These are phyloP conservation scores for Endocalyx cinctus DNA, from an alignment of 2,329 filamentous ascomycete species.

Conservation along the genomic window DNA sequence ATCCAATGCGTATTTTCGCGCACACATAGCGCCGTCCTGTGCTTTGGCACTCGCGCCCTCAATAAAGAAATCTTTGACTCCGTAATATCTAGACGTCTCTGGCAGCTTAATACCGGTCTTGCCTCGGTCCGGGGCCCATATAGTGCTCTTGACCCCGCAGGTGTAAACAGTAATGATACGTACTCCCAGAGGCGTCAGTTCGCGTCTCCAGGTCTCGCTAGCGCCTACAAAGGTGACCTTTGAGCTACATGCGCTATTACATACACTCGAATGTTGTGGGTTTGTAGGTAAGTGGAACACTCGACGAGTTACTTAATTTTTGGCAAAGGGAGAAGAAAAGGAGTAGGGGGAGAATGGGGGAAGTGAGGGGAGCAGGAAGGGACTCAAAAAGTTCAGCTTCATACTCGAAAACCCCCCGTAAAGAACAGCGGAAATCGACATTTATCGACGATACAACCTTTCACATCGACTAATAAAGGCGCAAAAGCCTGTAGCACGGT, in stretches of 20 bases:
- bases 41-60: constrained; percentile 5
- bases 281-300: too few species aligned
- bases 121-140: constrained; percentile 6
- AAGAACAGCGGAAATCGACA: too few species aligned
- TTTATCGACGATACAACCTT: constrained; percentile 8
- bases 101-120: constrained; percentile 7
- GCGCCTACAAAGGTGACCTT: constrained; percentile 20
- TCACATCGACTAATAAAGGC: constrained; percentile 5
- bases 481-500: constrained; percentile 6
- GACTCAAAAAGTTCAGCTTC: too few species aligned
- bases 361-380: too few species aligned
- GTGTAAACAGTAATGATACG: constrained; percentile 21
- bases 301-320: too few species aligned
- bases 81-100: constrained; percentile 13
- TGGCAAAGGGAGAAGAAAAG: too few species aligned
- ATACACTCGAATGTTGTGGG: too few species aligned
- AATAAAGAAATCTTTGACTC: constrained; percentile 9
- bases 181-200: constrained; percentile 24
- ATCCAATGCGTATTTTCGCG: constrained; percentile 7
- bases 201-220: constrained; percentile 20
- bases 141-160: constrained; percentile 17
- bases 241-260: too few species aligned
- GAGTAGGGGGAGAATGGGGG: too few species aligned
- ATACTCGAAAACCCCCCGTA: too few species aligned
- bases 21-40: constrained; percentile 9